Percentiles rank a stretch among this genome's conserved stretches.
These are phyloP conservation scores for Anthoceros angustus DNA, from an alignment of 225 moss, liverwort and hornwort genomes.

Conservation along the genomic window DNA sequence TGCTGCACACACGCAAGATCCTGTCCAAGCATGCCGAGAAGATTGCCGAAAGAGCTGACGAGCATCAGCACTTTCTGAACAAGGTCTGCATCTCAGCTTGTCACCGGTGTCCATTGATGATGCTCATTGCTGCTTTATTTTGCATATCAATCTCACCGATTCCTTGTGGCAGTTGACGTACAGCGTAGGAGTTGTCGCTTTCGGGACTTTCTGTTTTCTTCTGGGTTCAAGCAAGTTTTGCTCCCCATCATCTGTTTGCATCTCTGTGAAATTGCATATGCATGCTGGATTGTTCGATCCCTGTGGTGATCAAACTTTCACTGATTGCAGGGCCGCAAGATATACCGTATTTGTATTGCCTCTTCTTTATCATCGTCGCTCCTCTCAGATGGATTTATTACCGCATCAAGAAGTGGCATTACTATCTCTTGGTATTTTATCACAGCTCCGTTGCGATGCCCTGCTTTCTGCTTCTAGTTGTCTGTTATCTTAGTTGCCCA, in stretches of 20 bases:
- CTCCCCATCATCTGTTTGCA: slow-evolving; percentile 1
- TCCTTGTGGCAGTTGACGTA: slow-evolving; percentile 62
- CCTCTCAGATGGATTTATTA: slow-evolving; percentile 95
- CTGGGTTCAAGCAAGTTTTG: slow-evolving; percentile 75
- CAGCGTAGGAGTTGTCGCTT: slow-evolving; percentile 76
- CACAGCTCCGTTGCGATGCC: neutral
- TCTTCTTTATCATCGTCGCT: slow-evolving; percentile 75
- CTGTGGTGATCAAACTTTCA: neutral
- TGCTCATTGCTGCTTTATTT: no score
- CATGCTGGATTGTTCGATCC: neutral
- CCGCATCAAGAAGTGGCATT: slow-evolving; percentile 98
- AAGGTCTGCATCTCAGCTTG: slow-evolving; percentile 27
- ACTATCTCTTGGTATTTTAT: slow-evolving; percentile 38
- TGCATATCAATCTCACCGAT: no score
- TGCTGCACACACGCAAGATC: slow-evolving; percentile 75
- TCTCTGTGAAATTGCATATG: neutral
- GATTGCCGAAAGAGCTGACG: slow-evolving; percentile 70
- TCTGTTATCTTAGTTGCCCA: neutral
- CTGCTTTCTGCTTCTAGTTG: neutral
- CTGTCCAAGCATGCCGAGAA: slow-evolving; percentile 71
- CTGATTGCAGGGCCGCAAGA: slow-evolving; percentile 60
- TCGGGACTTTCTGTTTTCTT: slow-evolving; percentile 86
- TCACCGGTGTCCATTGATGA: neutral
- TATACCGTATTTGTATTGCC: slow-evolving; percentile 78
- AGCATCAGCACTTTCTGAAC: slow-evolving; percentile 78